These are phyloP conservation scores for Tricholoma furcatifolium DNA, from an alignment of 768 basidiomycete species.

Conservation along the genomic window DNA sequence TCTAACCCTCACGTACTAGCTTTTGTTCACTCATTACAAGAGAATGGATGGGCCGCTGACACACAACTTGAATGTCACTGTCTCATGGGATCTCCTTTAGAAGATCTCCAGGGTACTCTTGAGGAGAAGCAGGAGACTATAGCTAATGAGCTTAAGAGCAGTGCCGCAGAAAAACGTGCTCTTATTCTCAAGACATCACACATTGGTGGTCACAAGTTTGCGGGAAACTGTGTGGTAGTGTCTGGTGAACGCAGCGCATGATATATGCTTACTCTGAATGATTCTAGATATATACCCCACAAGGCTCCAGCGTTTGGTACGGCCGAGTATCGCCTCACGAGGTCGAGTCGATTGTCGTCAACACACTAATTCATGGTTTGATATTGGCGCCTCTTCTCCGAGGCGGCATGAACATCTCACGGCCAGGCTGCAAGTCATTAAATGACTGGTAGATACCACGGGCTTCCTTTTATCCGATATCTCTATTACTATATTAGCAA, in stretches of 20 bases:
- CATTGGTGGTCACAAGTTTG: conserved; percentile 90
- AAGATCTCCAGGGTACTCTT: conserved; percentile 51
- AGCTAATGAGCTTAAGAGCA: conserved; percentile 48
- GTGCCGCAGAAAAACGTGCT: conserved; percentile 59
- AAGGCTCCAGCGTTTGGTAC: conserved; percentile 88
- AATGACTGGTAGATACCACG: conserved; percentile 59
- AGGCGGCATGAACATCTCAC: conserved; percentile 77
- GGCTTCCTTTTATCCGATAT: conserved; percentile 5
- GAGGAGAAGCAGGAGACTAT: conserved; percentile 59
- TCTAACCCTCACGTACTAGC: conserved; percentile 35
- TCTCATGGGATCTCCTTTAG: conserved; percentile 53
- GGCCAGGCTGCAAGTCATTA: conserved; percentile 64
- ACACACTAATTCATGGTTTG: conserved; percentile 83
- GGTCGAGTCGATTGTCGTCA: conserved; percentile 79
- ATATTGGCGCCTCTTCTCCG: conserved; percentile 84
- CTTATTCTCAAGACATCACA: conserved; percentile 89
- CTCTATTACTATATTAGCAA: conserved; percentile 2
- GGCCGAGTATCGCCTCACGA: conserved; percentile 92
- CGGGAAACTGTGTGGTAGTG: conserved; percentile 87
- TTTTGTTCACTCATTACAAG: conserved; percentile 60
- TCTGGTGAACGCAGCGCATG: not conserved
- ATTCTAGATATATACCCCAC: conserved; percentile 81
- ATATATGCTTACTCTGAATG: not conserved
- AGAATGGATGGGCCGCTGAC: conserved; percentile 72
- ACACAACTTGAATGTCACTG: conserved; percentile 66